phyloP scores from a whole-genome alignment of 2,329 filamentous ascomycete species.

The Microcyclospora tardicrescens region DNA sequence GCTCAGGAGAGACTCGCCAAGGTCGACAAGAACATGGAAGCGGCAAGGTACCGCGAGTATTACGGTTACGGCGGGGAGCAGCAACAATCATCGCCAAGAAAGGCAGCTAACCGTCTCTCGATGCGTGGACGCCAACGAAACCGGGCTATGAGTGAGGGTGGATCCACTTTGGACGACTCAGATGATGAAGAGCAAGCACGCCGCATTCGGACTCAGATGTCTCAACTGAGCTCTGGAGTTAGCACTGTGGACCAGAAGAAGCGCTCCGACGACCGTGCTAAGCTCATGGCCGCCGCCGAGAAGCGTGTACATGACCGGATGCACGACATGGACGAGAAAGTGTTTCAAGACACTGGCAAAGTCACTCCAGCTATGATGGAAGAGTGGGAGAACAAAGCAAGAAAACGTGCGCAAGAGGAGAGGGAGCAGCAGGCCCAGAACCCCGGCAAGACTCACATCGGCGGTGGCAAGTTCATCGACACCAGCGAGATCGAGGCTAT shows the following conservation, averaged over 20 bases:
- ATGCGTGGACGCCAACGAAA: slow-evolving; percentile 43
- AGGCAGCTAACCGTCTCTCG: slow-evolving; percentile 31
- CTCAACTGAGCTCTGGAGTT: slow-evolving; percentile 55
- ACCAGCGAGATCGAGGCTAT: slow-evolving; percentile 67
- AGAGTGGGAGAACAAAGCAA: slow-evolving; percentile 69
- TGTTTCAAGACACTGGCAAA: slow-evolving; percentile 64
- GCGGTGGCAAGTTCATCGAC: slow-evolving; percentile 68
- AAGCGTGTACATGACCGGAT: slow-evolving; percentile 73
- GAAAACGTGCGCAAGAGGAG: slow-evolving; percentile 53
- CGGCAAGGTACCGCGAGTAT: slow-evolving; percentile 57
- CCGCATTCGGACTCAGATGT: slow-evolving; percentile 67
- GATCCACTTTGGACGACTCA: slow-evolving; percentile 22
- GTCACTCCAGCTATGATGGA: slow-evolving; percentile 54
- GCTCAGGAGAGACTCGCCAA: slow-evolving; percentile 73
- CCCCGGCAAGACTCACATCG: slow-evolving; percentile 53
- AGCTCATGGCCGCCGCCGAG: slow-evolving; percentile 64
- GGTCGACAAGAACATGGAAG: slow-evolving; percentile 55
- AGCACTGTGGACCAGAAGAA: slow-evolving; percentile 61
- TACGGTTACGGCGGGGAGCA: slow-evolving; percentile 56
- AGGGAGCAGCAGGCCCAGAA: slow-evolving; percentile 47
- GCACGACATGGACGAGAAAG: slow-evolving; percentile 67
- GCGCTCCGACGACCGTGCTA: slow-evolving; percentile 59
- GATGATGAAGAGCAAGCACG: slow-evolving; percentile 56
- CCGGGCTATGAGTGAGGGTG: slow-evolving; percentile 55
- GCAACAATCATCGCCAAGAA: slow-evolving; percentile 29